These are phyloP conservation scores for Cladochytrium replicatum DNA, from an alignment of 192 early-diverging fungal species.

Conservation along the genomic window DNA sequence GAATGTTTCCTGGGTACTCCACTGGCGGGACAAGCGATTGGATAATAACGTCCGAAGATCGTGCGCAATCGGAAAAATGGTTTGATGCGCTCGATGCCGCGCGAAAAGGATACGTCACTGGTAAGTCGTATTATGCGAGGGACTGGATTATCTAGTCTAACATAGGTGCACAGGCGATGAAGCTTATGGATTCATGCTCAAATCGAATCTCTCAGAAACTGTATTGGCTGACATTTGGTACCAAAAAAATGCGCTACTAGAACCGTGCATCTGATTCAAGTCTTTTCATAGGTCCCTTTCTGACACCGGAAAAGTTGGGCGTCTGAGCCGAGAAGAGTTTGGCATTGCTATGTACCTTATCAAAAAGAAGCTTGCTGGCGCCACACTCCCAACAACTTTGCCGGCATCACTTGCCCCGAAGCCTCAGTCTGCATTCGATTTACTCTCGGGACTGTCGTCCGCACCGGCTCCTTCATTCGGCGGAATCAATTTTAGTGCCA, in stretches of 20 bases:
- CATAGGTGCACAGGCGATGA: constrained; percentile 47
- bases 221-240: constrained; percentile 69
- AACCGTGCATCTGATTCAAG: no score
- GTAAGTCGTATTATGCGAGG: no score
- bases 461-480: not conserved
- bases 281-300: constrained; percentile 9
- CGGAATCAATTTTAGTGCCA: not conserved
- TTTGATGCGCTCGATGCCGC: constrained; percentile 66
- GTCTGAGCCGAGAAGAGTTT: constrained; percentile 36
- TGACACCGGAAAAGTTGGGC: constrained; percentile 20
- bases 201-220: constrained; percentile 58
- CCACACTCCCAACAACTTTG: constrained; percentile 27
- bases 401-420: constrained; percentile 52
- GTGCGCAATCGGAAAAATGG: no score
- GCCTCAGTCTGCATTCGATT: constrained; percentile 19
- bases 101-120: constrained; percentile 56
- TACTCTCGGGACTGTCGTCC: no score
- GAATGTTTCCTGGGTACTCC: no score
- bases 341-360: constrained; percentile 37
- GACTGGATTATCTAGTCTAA: not conserved
- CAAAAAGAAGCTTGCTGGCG: constrained; percentile 22
- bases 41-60: no score
- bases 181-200: constrained; percentile 66
- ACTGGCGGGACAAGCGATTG: no score
- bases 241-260: no score